A percentile compares a stretch with the other conserved stretches of the same genome.
Evolutionary conservation across 1,139 yeast genomes (phyloP).

Genomic region (Taphrina confusa): DNA sequence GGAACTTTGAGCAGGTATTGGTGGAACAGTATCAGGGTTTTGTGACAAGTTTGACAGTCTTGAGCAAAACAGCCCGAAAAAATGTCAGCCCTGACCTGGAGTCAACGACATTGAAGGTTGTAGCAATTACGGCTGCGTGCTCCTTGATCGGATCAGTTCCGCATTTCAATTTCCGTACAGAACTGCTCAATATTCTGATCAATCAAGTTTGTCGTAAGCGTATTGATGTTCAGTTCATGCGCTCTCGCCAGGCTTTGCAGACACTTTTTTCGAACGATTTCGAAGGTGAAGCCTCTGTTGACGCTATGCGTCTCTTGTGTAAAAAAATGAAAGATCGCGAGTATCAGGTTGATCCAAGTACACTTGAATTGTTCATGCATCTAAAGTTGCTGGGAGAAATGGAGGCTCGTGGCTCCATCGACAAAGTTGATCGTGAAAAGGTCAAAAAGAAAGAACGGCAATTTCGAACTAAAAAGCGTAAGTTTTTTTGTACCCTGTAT

Average conservation of each 20-base stretch:
- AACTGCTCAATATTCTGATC: conserved; percentile 65
- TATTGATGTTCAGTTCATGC: conserved; percentile 54
- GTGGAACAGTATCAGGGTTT: conserved; percentile 71
- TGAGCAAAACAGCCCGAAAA: conserved; percentile 18
- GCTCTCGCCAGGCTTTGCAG: conserved; percentile 67
- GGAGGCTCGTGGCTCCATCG: conserved; percentile 58
- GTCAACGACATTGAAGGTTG: conserved; percentile 54
- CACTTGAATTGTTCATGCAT: conserved; percentile 70
- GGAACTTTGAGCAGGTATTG: conserved; percentile 77
- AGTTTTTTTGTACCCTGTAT: conserved; percentile 44
- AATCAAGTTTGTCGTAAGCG: conserved; percentile 61
- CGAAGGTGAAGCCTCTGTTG: conserved; percentile 80
- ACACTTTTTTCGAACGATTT: conserved; percentile 64
- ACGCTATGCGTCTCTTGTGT: conserved; percentile 64
- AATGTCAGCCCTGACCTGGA: conserved; percentile 43
- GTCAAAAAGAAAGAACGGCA: conserved; percentile 80
- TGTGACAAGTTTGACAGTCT: conserved; percentile 54
- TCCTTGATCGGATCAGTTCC: conserved; percentile 69
- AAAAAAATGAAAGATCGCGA: conserved; percentile 73
- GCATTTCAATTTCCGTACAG: conserved; percentile 77
- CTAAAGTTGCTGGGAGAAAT: conserved; percentile 76
- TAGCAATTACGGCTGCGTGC: conserved; percentile 75
- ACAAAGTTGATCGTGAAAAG: conserved; percentile 53
- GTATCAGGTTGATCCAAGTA: conserved; percentile 80
- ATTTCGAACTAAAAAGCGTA: conserved; percentile 80